Percentiles rank a stretch among this genome's conserved stretches.
These are phyloP conservation scores for Alternaria sp. DNA, from an alignment of 2,329 filamentous ascomycete species.

Conservation along the genomic window DNA sequence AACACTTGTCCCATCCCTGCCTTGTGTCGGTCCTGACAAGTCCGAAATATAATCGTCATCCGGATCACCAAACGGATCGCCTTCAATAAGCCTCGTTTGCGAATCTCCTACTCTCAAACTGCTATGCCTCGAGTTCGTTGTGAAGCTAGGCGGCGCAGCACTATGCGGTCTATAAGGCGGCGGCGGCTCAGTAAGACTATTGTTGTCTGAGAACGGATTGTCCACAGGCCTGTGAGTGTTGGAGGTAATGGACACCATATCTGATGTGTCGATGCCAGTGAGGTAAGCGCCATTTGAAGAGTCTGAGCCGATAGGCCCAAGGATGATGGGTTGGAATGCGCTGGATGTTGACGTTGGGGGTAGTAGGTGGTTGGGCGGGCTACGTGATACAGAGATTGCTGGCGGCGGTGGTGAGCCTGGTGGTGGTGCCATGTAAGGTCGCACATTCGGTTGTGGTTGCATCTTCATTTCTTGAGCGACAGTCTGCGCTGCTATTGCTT, in stretches of 20 bases:
- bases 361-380: conserved; percentile 25
- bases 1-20: conserved; percentile 36
- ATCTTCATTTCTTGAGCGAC: conserved; percentile 40
- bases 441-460: conserved; percentile 17
- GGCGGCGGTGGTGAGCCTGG: conserved; percentile 6
- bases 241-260: conserved; percentile 43
- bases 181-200: conserved; percentile 44
- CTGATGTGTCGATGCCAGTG: conserved; percentile 52
- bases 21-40: conserved; percentile 32
- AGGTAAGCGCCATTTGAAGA: conserved; percentile 45
- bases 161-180: conserved; percentile 50
- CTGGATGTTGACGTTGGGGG: conserved; percentile 24
- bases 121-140: conserved; percentile 43
- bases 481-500: conserved; percentile 14
- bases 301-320: conserved; percentile 45
- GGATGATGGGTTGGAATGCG: conserved; percentile 42
- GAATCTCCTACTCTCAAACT: conserved; percentile 40
- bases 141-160: conserved; percentile 38
- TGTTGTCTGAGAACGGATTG: conserved; percentile 44
- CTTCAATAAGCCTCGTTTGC: conserved; percentile 35
- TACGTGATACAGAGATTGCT: conserved; percentile 14
- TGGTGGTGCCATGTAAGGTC: conserved; percentile 34
- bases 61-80: conserved; percentile 49
- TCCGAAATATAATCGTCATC: conserved; percentile 42
- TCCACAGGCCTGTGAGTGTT: conserved; percentile 31